A percentile compares a stretch with the other conserved stretches of the same genome.
phyloP scores from a whole-genome alignment of 345 rosid species.

The Arabidopsis suecica region DNA sequence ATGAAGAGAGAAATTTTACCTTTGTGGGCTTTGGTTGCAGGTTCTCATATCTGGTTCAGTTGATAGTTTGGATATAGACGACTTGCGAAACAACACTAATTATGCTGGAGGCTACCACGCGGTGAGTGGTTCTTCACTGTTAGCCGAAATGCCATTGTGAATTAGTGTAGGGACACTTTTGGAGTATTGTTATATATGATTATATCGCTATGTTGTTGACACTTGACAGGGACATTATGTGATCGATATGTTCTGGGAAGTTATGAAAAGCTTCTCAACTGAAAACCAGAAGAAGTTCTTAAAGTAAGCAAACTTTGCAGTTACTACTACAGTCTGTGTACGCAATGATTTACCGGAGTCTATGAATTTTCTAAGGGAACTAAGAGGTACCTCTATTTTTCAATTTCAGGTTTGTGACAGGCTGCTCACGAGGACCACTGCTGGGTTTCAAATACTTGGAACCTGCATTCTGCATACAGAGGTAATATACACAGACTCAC shows the following conservation, averaged over 20 bases:
- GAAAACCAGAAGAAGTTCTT: constrained; percentile 89
- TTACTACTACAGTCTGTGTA: neutral
- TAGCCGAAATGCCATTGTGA: constrained; percentile 27
- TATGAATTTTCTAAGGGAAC: constrained; percentile 16
- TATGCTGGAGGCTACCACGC: constrained; percentile 90
- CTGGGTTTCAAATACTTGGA: constrained; percentile 93
- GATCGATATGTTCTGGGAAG: constrained; percentile 97
- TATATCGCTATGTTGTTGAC: constrained; percentile 39
- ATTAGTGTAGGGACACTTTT: neutral
- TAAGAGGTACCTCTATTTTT: constrained; percentile 28
- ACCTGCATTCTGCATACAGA: constrained; percentile 93
- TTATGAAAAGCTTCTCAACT: constrained; percentile 81
- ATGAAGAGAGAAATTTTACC: neutral
- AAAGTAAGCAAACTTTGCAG: constrained; percentile 60
- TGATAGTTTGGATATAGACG: constrained; percentile 97
- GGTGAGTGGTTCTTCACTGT: constrained; percentile 53
- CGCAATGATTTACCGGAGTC: neutral
- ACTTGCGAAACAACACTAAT: constrained; percentile 74
- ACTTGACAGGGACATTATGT: constrained; percentile 93
- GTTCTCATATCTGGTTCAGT: constrained; percentile 96
- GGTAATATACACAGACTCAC: constrained; percentile 53
- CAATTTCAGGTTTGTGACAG: constrained; percentile 85
- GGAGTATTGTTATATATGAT: constrained; percentile 32
- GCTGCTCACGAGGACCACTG: constrained; percentile 95
- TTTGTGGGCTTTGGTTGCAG: constrained; percentile 54